These are phyloP conservation scores for Melastoma candidum DNA, from an alignment of 441 rosid genomes.

Conservation along the genomic window DNA sequence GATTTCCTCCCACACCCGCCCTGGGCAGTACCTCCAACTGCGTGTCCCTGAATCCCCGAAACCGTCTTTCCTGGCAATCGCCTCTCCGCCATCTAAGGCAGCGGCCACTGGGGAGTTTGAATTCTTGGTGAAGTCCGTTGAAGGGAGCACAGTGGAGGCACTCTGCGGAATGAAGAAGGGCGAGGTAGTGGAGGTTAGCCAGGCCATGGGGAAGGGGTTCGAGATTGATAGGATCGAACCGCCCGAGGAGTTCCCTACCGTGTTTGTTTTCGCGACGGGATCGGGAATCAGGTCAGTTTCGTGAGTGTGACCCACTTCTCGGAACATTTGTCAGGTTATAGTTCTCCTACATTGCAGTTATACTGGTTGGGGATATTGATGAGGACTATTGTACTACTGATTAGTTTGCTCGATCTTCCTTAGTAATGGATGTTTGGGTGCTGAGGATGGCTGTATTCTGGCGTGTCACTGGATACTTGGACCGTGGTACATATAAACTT, in stretches of 20 bases:
- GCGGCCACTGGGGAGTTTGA: slow-evolving; percentile 56
- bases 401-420: too few species aligned
- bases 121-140: slow-evolving; percentile 70
- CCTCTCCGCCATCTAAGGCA: slow-evolving; percentile 70
- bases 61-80: slow-evolving; percentile 83
- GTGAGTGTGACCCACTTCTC: background rate
- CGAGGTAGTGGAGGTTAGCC: slow-evolving; percentile 76
- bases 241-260: slow-evolving; percentile 53
- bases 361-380: background rate
- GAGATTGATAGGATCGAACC: slow-evolving; percentile 53
- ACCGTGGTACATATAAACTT: too few species aligned
- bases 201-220: slow-evolving; percentile 75
- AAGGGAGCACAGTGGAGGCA: slow-evolving; percentile 83
- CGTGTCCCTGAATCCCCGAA: slow-evolving; percentile 56
- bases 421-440: too few species aligned
- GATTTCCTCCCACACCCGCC: too few species aligned
- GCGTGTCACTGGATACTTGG: too few species aligned
- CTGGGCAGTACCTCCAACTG: slow-evolving; percentile 20
- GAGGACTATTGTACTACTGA: background rate
- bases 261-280: slow-evolving; percentile 91
- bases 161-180: slow-evolving; percentile 73
- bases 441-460: too few species aligned
- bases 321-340: background rate
- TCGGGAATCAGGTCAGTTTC: slow-evolving; percentile 76
- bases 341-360: background rate